phyloP scores from a whole-genome alignment of 2,329 filamentous ascomycete species.

The Dothidotthia symphoricarpi region DNA sequence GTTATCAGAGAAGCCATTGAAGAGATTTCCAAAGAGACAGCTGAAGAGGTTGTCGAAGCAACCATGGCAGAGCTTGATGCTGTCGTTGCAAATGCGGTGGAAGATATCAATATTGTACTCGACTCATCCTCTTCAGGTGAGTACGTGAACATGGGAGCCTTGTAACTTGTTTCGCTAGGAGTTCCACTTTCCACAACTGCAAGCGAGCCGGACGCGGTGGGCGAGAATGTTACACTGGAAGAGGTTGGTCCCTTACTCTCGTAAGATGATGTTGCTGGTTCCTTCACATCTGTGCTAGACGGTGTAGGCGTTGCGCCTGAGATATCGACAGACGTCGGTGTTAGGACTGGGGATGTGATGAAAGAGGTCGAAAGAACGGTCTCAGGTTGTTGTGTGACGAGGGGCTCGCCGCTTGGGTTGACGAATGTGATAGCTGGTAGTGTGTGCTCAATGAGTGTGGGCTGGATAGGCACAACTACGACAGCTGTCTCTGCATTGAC shows the following conservation, averaged over 20 bases:
- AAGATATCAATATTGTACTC: slow-evolving; percentile 5
- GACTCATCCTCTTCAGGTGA: slow-evolving; percentile 20
- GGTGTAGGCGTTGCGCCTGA: slow-evolving; percentile 12
- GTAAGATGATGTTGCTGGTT: slow-evolving; percentile 6
- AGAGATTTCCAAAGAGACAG: background rate
- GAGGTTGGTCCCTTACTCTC: slow-evolving; percentile 5
- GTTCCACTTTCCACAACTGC: slow-evolving; percentile 15
- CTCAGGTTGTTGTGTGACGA: slow-evolving; percentile 29
- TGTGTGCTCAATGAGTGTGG: slow-evolving; percentile 27
- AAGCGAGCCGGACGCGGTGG: slow-evolving; percentile 11
- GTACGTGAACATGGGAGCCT: slow-evolving; percentile 26
- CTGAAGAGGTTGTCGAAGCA: background rate
- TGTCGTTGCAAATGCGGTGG: slow-evolving; percentile 4
- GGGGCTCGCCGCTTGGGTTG: slow-evolving; percentile 30
- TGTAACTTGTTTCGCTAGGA: slow-evolving; percentile 13
- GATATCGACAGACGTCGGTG: slow-evolving; percentile 10
- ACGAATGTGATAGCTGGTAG: slow-evolving; percentile 35
- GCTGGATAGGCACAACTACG: slow-evolving; percentile 34
- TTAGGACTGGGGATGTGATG: slow-evolving; percentile 24
- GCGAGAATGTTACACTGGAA: slow-evolving; percentile 4
- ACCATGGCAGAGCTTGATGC: too few species aligned
- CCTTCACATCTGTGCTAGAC: slow-evolving; percentile 3
- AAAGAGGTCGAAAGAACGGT: slow-evolving; percentile 34
- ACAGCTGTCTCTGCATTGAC: slow-evolving; percentile 36
- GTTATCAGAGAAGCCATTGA: background rate